These are phyloP conservation scores for Sonneratia caseolaris DNA, from an alignment of 345 rosid genomes.

Conservation along the genomic window DNA sequence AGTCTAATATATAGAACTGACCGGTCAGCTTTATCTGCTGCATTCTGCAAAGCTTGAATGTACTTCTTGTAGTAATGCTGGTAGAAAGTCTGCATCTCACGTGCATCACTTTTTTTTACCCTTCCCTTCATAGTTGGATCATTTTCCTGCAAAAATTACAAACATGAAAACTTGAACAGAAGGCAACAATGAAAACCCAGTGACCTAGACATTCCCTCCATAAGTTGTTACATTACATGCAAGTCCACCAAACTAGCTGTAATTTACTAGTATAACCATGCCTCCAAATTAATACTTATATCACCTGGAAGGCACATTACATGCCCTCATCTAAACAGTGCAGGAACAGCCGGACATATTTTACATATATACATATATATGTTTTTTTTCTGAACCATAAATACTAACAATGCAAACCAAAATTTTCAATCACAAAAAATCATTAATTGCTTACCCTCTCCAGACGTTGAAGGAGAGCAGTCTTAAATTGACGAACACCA, in stretches of 20 bases:
- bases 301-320: background rate
- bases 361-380: background rate
- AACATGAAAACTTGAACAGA: background rate
- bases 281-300: background rate
- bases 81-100: conserved; percentile 87
- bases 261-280: background rate
- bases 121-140: conserved; percentile 74
- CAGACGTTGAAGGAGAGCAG: conserved; percentile 96
- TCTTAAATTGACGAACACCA: conserved; percentile 98
- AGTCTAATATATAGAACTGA: conserved; percentile 3
- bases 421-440: background rate
- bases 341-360: background rate
- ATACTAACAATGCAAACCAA: background rate
- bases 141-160: conserved; percentile 46
- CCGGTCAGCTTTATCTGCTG: conserved; percentile 74
- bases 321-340: background rate
- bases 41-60: conserved; percentile 74
- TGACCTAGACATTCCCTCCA: background rate
- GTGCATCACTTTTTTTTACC: conserved; percentile 76
- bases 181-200: background rate
- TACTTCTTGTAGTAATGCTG: conserved; percentile 75
- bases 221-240: background rate
- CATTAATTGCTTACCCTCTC: conserved; percentile 52
- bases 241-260: background rate
- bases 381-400: background rate